Percentiles rank a stretch among this genome's conserved stretches.
Evolutionary conservation across 129 eudicot species (phyloP).

Genomic region (Mikania micrantha): DNA sequence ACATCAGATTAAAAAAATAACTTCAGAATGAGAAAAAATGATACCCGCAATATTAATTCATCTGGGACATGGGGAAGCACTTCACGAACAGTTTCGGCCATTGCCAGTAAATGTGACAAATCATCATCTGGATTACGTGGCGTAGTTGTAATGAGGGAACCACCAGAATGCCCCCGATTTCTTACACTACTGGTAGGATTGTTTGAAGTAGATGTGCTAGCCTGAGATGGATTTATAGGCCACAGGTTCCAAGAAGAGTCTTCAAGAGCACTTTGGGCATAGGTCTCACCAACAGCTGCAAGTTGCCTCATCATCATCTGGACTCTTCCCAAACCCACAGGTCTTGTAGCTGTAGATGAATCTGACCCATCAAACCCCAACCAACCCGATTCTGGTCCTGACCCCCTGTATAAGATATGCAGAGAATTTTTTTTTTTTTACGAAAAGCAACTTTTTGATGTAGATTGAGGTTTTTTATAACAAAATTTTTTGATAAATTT

Average conservation of each 20-base stretch:
- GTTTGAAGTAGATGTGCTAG: conserved; percentile 52
- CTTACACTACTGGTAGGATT: conserved; percentile 40
- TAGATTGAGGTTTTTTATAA: background rate
- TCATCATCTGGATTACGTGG: conserved; percentile 48
- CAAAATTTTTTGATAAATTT: background rate
- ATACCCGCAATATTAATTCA: conserved; percentile 87
- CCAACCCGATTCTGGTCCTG: conserved; percentile 70
- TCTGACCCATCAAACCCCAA: conserved; percentile 83
- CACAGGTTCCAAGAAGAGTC: conserved; percentile 85
- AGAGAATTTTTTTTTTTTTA: background rate
- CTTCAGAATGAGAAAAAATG: background rate
- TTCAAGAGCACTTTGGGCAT: conserved; percentile 83
- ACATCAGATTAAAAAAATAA: background rate
- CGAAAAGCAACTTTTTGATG: background rate
- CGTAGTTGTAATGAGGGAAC: conserved; percentile 41
- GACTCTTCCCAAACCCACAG: conserved; percentile 72
- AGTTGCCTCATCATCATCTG: conserved; percentile 99
- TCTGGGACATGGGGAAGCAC: conserved; percentile 96
- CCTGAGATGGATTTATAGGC: conserved; percentile 65
- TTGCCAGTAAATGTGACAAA: conserved; percentile 66
- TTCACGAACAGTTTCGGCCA: conserved; percentile 96
- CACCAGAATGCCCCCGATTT: conserved; percentile 39
- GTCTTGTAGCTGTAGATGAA: conserved; percentile 58
- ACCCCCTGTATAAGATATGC: conserved; percentile 42
- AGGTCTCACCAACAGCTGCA: conserved; percentile 95